A percentile compares a stretch with the other conserved stretches of the same genome.
Conservation (phyloP, 805 yeast species). For the Groenewaldozyma tartarivorans region DNA sequence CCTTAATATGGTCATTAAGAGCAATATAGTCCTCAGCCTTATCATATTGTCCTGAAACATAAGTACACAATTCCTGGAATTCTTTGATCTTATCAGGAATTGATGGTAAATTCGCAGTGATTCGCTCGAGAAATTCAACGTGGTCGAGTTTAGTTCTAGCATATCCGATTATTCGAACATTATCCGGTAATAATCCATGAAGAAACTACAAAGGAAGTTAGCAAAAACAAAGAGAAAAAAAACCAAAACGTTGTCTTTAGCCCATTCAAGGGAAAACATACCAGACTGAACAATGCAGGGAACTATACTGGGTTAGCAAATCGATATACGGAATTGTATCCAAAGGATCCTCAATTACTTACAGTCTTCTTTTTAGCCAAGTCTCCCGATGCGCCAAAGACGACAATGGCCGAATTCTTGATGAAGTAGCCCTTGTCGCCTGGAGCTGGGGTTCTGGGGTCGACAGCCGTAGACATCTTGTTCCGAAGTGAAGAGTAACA, state of each 20-base stretch:
- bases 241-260: too few relatives aligned
- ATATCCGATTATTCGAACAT: constrained; percentile 76
- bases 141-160: constrained; percentile 72
- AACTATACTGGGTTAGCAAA: constrained; percentile 16
- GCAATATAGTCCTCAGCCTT: constrained; percentile 58
- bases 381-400: constrained; percentile 94
- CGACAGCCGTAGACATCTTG: not conserved
- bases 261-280: constrained; percentile 9
- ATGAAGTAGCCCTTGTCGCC: constrained; percentile 32
- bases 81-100: constrained; percentile 29
- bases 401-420: constrained; percentile 62
- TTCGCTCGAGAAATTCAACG: constrained; percentile 59
- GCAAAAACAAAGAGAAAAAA: too few relatives aligned
- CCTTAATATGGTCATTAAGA: constrained; percentile 46
- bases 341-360: constrained; percentile 8
- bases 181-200: constrained; percentile 64
- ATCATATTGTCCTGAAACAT: constrained; percentile 76
- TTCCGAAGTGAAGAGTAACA: too few relatives aligned
- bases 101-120: constrained; percentile 52
- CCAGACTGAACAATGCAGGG: constrained; percentile 36
- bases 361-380: constrained; percentile 92
- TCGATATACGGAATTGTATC: not conserved
- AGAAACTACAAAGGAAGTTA: not conserved
- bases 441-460: not conserved
- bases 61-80: constrained; percentile 57